Conservation (phyloP, 164 flowering plant genomes). For the Amborella trichopoda region DNA sequence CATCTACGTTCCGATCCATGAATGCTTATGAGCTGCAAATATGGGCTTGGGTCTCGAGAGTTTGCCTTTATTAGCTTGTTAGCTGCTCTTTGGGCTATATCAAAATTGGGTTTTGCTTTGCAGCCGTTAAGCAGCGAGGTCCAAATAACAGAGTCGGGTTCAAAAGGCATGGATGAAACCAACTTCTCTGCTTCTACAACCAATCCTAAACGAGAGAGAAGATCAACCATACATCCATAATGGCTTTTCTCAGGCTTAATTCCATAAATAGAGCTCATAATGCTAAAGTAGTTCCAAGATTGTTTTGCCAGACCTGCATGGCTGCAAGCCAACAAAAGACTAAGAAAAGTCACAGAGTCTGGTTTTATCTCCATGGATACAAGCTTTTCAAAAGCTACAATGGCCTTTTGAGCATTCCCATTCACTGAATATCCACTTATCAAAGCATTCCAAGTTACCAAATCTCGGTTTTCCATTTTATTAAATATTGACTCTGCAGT, state of each 20-base stretch:
- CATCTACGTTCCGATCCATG: neutral
- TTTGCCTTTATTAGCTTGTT: conserved; percentile 2
- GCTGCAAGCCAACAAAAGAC: conserved; percentile 4
- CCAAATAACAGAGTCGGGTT: conserved; percentile 7
- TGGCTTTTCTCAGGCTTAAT: conserved; percentile 3
- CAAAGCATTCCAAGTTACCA: conserved; percentile 4
- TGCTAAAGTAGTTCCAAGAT: conserved; percentile 2
- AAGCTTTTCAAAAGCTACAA: conserved; percentile 4
- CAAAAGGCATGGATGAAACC: conserved; percentile 1
- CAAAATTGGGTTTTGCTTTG: neutral
- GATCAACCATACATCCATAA: conserved; percentile 6
- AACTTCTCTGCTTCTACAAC: conserved; percentile 5
- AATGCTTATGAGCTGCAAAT: neutral
- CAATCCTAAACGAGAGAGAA: conserved; percentile 3
- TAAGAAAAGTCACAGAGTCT: conserved; percentile 6
- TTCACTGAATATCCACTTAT: conserved; percentile 6
- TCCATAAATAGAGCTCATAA: conserved; percentile 4
- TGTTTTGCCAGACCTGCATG: conserved; percentile 2
- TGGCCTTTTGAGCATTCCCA: neutral
- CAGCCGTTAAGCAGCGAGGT: conserved; percentile 7
- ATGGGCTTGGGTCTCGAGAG: neutral
- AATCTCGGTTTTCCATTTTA: conserved; percentile 1
- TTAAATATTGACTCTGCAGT: conserved; percentile 3
- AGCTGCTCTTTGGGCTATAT: conserved; percentile 6
- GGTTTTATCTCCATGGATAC: conserved; percentile 1